These are phyloP conservation scores for Gamsiella multidivaricata DNA, from an alignment of 192 early-diverging fungal genomes.

Conservation along the genomic window DNA sequence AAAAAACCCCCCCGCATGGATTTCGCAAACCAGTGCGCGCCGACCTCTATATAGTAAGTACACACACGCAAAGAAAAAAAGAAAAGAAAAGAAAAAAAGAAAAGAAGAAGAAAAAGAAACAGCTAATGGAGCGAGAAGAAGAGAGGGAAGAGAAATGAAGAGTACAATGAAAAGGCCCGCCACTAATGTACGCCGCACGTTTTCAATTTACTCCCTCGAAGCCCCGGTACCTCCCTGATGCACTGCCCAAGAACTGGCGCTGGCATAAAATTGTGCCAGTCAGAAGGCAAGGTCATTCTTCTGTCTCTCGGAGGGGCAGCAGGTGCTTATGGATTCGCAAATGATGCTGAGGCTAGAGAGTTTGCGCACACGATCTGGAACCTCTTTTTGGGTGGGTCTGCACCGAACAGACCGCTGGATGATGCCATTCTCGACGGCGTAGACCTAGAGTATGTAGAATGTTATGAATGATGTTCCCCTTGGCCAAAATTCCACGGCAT, in stretches of 20 bases:
- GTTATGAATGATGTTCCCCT: neutral
- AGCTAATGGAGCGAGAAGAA: too few relatives aligned
- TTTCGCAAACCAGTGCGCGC: slow-evolving; percentile 74
- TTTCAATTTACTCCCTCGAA: too few relatives aligned
- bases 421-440: slow-evolving; percentile 77
- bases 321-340: slow-evolving; percentile 70
- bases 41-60: slow-evolving; percentile 56
- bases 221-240: slow-evolving; percentile 69
- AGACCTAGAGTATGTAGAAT: slow-evolving; percentile 55
- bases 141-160: too few relatives aligned
- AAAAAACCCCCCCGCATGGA: slow-evolving; percentile 71
- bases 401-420: slow-evolving; percentile 73
- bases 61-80: too few relatives aligned
- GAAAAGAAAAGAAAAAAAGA: too few relatives aligned
- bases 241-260: slow-evolving; percentile 74
- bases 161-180: too few relatives aligned
- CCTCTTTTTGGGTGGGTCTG: slow-evolving; percentile 76
- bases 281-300: slow-evolving; percentile 75
- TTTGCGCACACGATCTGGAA: slow-evolving; percentile 83
- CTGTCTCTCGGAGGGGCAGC: slow-evolving; percentile 79
- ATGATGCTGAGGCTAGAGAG: slow-evolving; percentile 62
- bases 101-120: too few relatives aligned
- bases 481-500: too few relatives aligned
- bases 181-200: too few relatives aligned
- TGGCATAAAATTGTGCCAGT: slow-evolving; percentile 79